Conservation (phyloP, 306 rosid genomes). For the Cucurbita pepo region DNA sequence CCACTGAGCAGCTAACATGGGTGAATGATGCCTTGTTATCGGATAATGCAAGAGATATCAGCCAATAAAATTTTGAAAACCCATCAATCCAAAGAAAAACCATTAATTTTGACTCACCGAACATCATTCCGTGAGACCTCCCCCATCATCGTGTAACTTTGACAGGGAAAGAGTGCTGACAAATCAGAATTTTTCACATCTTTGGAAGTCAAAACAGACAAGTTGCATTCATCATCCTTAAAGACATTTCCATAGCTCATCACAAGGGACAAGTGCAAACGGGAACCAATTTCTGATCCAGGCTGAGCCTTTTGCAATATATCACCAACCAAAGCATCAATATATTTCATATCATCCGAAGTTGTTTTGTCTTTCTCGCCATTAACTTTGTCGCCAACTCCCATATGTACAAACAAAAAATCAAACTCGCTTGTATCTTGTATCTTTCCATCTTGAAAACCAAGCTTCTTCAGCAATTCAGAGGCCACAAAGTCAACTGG, state of each 20-base stretch:
- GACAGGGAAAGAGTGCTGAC: constrained; percentile 49
- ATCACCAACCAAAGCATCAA: constrained; percentile 58
- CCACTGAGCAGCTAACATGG: constrained; percentile 78
- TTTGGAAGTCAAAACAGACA: constrained; percentile 23
- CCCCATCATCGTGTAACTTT: constrained; percentile 78
- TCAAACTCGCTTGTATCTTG: constrained; percentile 42
- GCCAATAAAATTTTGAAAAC: constrained; percentile 5
- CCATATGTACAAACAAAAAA: constrained; percentile 61
- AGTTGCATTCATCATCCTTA: constrained; percentile 23
- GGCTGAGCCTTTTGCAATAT: constrained; percentile 32
- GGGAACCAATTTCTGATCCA: constrained; percentile 49
- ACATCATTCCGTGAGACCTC: constrained; percentile 49
- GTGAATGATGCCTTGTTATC: constrained; percentile 52
- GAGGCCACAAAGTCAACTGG: constrained; percentile 19
- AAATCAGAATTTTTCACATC: constrained; percentile 29
- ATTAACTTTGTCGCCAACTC: constrained; percentile 34
- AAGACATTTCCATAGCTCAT: constrained; percentile 58
- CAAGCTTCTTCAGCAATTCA: constrained; percentile 57
- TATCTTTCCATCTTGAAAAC: constrained; percentile 57
- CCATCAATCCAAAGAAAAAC: neutral
- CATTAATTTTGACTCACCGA: constrained; percentile 31
- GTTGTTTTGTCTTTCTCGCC: constrained; percentile 17
- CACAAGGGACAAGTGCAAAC: constrained; percentile 68
- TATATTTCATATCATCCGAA: constrained; percentile 28
- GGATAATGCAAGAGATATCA: constrained; percentile 1